Percentiles rank a stretch among this genome's conserved stretches.
Conservation (phyloP, 2,329 filamentous ascomycete species). For the Rhynchosporium secalis region DNA sequence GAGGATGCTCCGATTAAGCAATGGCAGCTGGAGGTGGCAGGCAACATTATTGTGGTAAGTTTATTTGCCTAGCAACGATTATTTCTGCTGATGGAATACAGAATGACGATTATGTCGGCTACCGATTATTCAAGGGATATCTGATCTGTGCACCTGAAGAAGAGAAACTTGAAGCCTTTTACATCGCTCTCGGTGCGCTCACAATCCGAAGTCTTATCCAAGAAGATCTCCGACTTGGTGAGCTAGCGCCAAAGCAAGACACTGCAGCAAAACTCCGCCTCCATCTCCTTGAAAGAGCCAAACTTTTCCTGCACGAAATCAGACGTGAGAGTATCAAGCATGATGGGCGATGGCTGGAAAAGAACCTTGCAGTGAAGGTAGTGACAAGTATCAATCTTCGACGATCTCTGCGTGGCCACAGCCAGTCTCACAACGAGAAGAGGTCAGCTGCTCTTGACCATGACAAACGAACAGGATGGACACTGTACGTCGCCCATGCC, state of each 20-base stretch:
- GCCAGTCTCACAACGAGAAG: constrained; percentile 70
- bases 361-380: constrained; percentile 74
- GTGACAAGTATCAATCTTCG: constrained; percentile 78
- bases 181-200: constrained; percentile 75
- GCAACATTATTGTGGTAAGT: constrained; percentile 65
- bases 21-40: constrained; percentile 73
- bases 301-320: constrained; percentile 83
- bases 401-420: constrained; percentile 70
- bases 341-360: constrained; percentile 87
- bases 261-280: constrained; percentile 70
- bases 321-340: constrained; percentile 74
- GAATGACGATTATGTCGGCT: constrained; percentile 84
- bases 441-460: constrained; percentile 70
- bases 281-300: constrained; percentile 82
- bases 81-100: constrained; percentile 20
- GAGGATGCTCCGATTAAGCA: constrained; percentile 44
- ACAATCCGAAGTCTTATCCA: constrained; percentile 76
- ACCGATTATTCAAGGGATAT: constrained; percentile 81
- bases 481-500: constrained; percentile 69
- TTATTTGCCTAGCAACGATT: not conserved
- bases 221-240: constrained; percentile 67
- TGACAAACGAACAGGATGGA: constrained; percentile 54
- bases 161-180: constrained; percentile 81
- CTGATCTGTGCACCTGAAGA: constrained; percentile 89
- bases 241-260: constrained; percentile 64